Conservation (phyloP, 1,284 basidiomycete genomes). For the Lentinula novae-zelandiae region DNA sequence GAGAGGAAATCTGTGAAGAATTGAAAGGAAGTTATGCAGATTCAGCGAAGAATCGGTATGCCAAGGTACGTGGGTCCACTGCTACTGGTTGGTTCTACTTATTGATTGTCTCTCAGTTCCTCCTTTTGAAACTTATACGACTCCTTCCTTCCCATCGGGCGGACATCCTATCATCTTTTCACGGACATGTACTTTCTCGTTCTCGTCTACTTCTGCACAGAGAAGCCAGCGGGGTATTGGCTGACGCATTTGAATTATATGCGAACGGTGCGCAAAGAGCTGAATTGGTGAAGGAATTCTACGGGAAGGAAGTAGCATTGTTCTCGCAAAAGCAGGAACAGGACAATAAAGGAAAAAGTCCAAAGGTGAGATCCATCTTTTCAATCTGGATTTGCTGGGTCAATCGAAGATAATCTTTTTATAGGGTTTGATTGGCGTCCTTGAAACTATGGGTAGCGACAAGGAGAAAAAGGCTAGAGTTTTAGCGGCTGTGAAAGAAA, state of each 20-base stretch:
- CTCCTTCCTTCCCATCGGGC: slow-evolving; percentile 70
- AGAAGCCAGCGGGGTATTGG: slow-evolving; percentile 77
- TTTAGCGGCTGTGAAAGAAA: slow-evolving; percentile 66
- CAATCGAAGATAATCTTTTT: not conserved
- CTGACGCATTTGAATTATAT: slow-evolving; percentile 85
- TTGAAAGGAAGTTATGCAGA: slow-evolving; percentile 76
- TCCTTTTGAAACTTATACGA: slow-evolving; percentile 81
- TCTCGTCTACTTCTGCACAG: slow-evolving; percentile 71
- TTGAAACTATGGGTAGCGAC: slow-evolving; percentile 65
- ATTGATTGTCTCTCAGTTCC: slow-evolving; percentile 50
- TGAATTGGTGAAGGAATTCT: slow-evolving; percentile 80
- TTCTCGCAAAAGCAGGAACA: slow-evolving; percentile 42
- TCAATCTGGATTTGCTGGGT: not conserved
- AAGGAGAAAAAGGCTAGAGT: slow-evolving; percentile 64
- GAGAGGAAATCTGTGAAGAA: slow-evolving; percentile 77
- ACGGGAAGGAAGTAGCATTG: slow-evolving; percentile 79
- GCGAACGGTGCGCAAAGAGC: slow-evolving; percentile 80
- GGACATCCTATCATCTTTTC: slow-evolving; percentile 74
- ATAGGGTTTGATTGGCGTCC: slow-evolving; percentile 58
- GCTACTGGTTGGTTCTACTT: not conserved
- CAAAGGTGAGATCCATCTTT: not conserved
- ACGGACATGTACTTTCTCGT: slow-evolving; percentile 53
- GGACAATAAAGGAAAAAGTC: not conserved
- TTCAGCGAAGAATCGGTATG: slow-evolving; percentile 83
- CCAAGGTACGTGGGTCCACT: slow-evolving; percentile 57